Evolutionary conservation across 257 asterid genomes (phyloP), one percentile per base, ranked within the genome.

Genomic region (Gynochthodes officinalis): DNA sequence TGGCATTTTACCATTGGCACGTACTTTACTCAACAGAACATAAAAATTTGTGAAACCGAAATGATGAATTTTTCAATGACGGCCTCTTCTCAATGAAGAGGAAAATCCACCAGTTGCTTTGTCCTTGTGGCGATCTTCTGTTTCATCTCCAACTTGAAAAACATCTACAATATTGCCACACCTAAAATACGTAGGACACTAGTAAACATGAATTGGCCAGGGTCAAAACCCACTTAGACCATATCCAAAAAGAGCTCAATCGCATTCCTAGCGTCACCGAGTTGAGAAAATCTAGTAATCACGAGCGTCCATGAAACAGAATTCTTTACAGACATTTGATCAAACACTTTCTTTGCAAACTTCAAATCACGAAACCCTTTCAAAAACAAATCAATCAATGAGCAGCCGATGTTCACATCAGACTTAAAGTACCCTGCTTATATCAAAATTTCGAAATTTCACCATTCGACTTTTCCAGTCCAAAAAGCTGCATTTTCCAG

Each of bases 91-190:
- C 71, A 81, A 70, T 23, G 86, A 69, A 14, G 83, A 79, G 75
- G 79, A 81, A 62, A 84, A 78, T 28, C 81, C 64, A 50, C 82
- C 76, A 8, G 74, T 63, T 23, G 80, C 67, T 79, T 81, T 84
- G 55, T 78, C 87, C 77, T 83, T 81, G 68, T 64, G 82, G 57
- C 63, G 73, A 52, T 81, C 84, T 73, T 78, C 85, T 67, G 77
- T 80, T 33, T 80, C 83, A 55, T 67, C 86, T 40, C 80, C 83
- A 71, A 87, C 86, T 67, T 73, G 86, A 82, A 79, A 84, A 50
- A 96, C 96, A 50, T 95, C 88, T 73, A 86, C 95, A 57, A 94
- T 79, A 85, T 85, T 83, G 55, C 97, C 99, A 69, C 99, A 91
- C 83, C 93, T 84, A 21, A 96, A 82, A 63, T 91, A 94, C 99